Evolutionary conservation across 179 eudicot species (phyloP).

Genomic region (Pouteria campechiana): DNA sequence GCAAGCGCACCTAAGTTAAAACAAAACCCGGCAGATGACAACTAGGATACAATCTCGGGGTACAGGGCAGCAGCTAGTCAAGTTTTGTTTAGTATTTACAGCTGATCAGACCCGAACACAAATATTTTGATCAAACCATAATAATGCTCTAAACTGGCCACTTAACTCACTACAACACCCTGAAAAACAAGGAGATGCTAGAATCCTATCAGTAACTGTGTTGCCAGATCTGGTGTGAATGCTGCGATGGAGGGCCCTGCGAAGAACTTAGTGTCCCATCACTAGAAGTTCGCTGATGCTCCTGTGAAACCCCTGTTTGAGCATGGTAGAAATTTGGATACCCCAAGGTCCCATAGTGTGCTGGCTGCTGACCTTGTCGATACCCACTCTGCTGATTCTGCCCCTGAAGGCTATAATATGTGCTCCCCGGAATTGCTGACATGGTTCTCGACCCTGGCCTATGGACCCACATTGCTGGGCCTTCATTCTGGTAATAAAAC

Average conservation of each 20-base stretch:
- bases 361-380: constrained; percentile 61
- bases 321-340: constrained; percentile 76
- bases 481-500: constrained; percentile 28
- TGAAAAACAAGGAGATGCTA: constrained; percentile 12
- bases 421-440: constrained; percentile 68
- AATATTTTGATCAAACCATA: not conserved
- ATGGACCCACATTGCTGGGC: constrained; percentile 41
- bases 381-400: constrained; percentile 74
- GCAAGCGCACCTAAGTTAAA: too few relatives aligned
- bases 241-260: constrained; percentile 70
- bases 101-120: too few relatives aligned
- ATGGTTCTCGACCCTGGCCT: constrained; percentile 71
- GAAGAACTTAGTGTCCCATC: constrained; percentile 48
- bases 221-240: constrained; percentile 81
- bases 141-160: constrained; percentile 10
- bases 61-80: constrained; percentile 27
- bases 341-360: constrained; percentile 62
- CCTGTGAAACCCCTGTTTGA: constrained; percentile 52
- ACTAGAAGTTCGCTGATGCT: constrained; percentile 76
- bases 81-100: constrained; percentile 2
- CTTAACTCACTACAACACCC: constrained; percentile 37
- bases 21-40: too few relatives aligned
- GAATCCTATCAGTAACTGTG: constrained; percentile 51
- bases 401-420: constrained; percentile 77
- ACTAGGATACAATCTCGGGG: constrained; percentile 34